A percentile compares a stretch with the other conserved stretches of the same genome.
Evolutionary conservation across 345 rosid species (phyloP).

Genomic region (Lagerstroemia speciosa): DNA sequence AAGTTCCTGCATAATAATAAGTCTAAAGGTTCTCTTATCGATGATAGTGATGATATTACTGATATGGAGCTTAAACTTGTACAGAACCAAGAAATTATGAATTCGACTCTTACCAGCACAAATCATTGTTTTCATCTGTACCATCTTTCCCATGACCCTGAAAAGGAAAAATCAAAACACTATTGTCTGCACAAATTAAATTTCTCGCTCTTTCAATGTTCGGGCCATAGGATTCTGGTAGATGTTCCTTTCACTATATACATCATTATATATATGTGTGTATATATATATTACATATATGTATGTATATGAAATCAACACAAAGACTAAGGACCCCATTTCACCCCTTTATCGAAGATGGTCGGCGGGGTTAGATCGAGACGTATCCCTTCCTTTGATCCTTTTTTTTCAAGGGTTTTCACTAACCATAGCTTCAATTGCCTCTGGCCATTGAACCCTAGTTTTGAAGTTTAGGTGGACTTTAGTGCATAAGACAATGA

Average conservation of each 20-base stretch:
- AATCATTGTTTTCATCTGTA: too few relatives aligned
- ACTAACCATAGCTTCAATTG: too few relatives aligned
- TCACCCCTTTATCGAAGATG: slow-evolving; percentile 22
- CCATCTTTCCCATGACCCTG: too few relatives aligned
- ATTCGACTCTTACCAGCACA: too few relatives aligned
- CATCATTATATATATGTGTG: not conserved
- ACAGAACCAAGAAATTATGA: too few relatives aligned
- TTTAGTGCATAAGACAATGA: slow-evolving; percentile 5
- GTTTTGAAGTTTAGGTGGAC: slow-evolving; percentile 15
- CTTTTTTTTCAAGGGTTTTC: slow-evolving; percentile 7
- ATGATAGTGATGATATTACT: too few relatives aligned
- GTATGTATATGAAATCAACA: not conserved
- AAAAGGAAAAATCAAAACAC: too few relatives aligned
- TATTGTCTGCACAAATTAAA: too few relatives aligned
- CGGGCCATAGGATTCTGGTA: slow-evolving; percentile 20
- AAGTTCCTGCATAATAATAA: too few relatives aligned
- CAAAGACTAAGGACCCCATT: slow-evolving; percentile 19
- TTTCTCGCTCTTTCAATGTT: not conserved
- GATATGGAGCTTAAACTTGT: too few relatives aligned
- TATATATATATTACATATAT: too few relatives aligned
- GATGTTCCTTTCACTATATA: not conserved
- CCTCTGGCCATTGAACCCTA: slow-evolving; percentile 10
- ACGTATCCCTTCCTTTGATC: slow-evolving; percentile 3
- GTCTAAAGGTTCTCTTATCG: too few relatives aligned
- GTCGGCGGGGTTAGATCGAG: slow-evolving; percentile 40